Evolutionary conservation across 495 filamentous ascomycete species (phyloP).

Genomic region (Penicillium crystallinum): DNA sequence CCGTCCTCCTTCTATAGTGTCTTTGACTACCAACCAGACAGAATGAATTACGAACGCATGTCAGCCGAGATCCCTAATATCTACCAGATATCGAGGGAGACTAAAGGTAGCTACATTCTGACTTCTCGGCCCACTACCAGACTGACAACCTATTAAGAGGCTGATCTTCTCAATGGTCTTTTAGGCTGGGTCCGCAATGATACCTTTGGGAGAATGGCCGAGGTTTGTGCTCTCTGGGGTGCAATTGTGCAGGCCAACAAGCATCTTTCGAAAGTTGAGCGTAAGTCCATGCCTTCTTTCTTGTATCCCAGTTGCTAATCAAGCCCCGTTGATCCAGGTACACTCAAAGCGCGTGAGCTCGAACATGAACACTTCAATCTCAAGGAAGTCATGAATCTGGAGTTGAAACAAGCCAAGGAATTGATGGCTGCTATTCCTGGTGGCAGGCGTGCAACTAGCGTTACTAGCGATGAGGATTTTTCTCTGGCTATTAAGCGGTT

Average conservation of each 20-base stretch:
- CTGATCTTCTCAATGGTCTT: background rate
- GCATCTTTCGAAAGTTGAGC: background rate
- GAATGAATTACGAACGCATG: constrained; percentile 5
- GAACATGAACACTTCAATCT: background rate
- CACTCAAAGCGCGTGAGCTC: background rate
- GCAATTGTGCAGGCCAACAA: constrained; percentile 2
- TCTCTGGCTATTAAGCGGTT: background rate
- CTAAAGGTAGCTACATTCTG: background rate
- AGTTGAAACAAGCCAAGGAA: background rate
- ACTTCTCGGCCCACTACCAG: too few relatives aligned
- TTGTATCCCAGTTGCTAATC: background rate
- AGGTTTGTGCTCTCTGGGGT: constrained; percentile 1
- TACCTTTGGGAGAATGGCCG: background rate
- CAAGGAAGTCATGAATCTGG: background rate
- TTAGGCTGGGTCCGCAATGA: constrained; percentile 8
- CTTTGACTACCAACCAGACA: background rate
- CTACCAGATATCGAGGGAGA: background rate
- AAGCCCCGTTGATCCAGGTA: background rate
- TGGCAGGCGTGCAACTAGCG: background rate
- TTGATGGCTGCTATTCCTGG: background rate
- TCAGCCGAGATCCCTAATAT: background rate
- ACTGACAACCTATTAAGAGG: background rate
- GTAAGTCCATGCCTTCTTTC: background rate
- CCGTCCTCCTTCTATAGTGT: background rate
- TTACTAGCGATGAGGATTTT: background rate